Conservation (phyloP, 306 rosid genomes). For the Prinsepia uniflora region DNA sequence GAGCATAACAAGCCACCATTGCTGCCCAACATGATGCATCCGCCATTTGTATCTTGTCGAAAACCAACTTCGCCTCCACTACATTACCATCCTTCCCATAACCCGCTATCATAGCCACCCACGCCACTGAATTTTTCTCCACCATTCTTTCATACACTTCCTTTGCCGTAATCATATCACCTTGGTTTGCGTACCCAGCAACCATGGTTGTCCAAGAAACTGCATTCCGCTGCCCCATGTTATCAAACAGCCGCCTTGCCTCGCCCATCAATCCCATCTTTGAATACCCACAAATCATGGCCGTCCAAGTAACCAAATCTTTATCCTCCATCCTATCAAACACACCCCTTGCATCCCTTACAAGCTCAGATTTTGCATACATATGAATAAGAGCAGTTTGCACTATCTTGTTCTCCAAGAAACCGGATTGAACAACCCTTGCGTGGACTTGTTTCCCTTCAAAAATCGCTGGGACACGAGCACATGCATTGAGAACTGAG, state of each 20-base stretch:
- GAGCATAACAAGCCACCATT: conserved; percentile 74
- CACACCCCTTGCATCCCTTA: conserved; percentile 45
- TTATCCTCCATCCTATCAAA: conserved; percentile 53
- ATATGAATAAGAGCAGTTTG: conserved; percentile 57
- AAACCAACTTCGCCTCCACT: conserved; percentile 43
- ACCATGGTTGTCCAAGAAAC: conserved; percentile 69
- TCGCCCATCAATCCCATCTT: conserved; percentile 65
- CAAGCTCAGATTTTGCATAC: conserved; percentile 63
- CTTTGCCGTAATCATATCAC: conserved; percentile 60
- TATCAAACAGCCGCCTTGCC: conserved; percentile 53
- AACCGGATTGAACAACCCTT: conserved; percentile 43
- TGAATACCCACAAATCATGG: conserved; percentile 59
- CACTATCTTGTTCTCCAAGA: conserved; percentile 49
- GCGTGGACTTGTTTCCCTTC: conserved; percentile 62
- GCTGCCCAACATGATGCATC: conserved; percentile 55
- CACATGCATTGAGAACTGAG: conserved; percentile 59
- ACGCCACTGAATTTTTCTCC: conserved; percentile 34
- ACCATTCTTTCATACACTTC: conserved; percentile 48
- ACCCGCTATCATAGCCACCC: conserved; percentile 73
- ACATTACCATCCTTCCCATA: conserved; percentile 59
- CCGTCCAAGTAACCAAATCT: conserved; percentile 70
- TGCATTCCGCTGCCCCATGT: conserved; percentile 45
- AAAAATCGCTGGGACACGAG: conserved; percentile 31
- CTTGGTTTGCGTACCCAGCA: conserved; percentile 61
- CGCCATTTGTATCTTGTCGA: conserved; percentile 31